Percentiles rank a stretch among this genome's conserved stretches.
These are phyloP conservation scores for Pichia gijzeniarum DNA, from an alignment of 805 yeast species.

Conservation along the genomic window DNA sequence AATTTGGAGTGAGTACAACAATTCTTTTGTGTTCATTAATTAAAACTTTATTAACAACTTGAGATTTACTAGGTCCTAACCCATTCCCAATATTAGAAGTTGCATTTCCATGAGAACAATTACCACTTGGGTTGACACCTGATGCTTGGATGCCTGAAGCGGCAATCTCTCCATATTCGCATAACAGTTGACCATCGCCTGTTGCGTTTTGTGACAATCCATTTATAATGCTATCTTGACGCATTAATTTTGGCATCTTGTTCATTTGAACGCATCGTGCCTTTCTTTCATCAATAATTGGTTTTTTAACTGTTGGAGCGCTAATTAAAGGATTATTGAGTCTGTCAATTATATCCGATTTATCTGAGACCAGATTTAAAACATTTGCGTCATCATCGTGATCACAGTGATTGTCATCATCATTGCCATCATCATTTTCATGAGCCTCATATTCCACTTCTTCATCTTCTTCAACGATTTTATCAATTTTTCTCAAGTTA, in stretches of 20 bases:
- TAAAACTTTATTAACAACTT: conserved; percentile 47
- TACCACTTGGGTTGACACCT: conserved; percentile 19
- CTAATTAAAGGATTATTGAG: conserved; percentile 2
- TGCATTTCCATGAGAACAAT: conserved; percentile 20
- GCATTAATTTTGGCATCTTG: conserved; percentile 19
- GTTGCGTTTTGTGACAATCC: conserved; percentile 2
- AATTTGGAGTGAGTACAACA: conserved; percentile 8
- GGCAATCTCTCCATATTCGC: conserved; percentile 47
- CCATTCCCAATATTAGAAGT: conserved; percentile 43
- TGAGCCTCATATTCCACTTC: not conserved
- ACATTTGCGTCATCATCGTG: not conserved
- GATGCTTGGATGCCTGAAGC: conserved; percentile 48
- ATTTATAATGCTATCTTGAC: conserved; percentile 15
- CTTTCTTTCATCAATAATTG: not conserved
- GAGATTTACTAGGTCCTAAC: conserved; percentile 52
- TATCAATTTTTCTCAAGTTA: not conserved
- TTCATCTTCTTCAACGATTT: not conserved
- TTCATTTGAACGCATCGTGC: not conserved
- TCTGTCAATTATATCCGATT: conserved; percentile 8
- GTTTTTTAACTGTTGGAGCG: not conserved
- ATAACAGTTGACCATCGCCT: conserved; percentile 21
- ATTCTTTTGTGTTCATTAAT: conserved; percentile 28
- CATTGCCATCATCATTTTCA: not conserved
- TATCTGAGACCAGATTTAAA: conserved; percentile 5
- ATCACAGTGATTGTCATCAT: not conserved